Evolutionary conservation across 108 stramenopile species (phyloP).

Genomic region (Nitzschia inconspicua): DNA sequence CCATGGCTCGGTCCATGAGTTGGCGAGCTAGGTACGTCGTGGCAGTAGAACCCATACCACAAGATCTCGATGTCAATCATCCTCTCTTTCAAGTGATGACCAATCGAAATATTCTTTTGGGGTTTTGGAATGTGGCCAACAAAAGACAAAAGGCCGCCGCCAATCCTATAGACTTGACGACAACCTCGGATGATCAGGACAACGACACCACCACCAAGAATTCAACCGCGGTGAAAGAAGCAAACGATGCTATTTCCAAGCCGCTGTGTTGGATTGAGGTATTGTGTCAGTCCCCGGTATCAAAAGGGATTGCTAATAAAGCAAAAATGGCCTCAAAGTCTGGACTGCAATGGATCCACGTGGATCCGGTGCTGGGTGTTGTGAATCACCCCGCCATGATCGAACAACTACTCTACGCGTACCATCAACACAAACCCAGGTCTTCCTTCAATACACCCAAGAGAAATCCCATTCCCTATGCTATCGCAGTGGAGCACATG

Average conservation of each 20-base stretch:
- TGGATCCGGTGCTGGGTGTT: slow-evolving; percentile 19
- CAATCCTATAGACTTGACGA: too few species aligned
- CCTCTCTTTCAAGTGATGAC: slow-evolving; percentile 44
- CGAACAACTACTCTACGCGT: slow-evolving; percentile 36
- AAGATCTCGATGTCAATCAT: slow-evolving; percentile 71
- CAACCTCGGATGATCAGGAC: background rate
- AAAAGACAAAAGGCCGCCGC: too few species aligned
- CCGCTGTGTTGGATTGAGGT: slow-evolving; percentile 25
- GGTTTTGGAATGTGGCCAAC: background rate
- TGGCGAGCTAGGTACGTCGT: slow-evolving; percentile 79
- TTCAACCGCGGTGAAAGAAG: too few species aligned
- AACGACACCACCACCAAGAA: background rate
- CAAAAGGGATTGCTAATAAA: background rate
- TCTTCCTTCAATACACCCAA: background rate
- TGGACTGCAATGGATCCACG: slow-evolving; percentile 26
- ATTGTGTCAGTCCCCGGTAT: background rate
- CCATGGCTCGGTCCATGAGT: slow-evolving; percentile 66
- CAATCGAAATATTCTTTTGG: background rate
- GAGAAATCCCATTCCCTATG: slow-evolving; percentile 50
- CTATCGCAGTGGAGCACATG: slow-evolving; percentile 64
- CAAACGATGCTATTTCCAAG: too few species aligned
- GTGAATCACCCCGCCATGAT: slow-evolving; percentile 44
- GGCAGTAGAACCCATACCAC: slow-evolving; percentile 47
- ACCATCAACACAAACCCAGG: background rate
- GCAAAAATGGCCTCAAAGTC: background rate